phyloP scores from a whole-genome alignment of 495 filamentous ascomycete species.

The Hyaloscypha hepaticicola region DNA sequence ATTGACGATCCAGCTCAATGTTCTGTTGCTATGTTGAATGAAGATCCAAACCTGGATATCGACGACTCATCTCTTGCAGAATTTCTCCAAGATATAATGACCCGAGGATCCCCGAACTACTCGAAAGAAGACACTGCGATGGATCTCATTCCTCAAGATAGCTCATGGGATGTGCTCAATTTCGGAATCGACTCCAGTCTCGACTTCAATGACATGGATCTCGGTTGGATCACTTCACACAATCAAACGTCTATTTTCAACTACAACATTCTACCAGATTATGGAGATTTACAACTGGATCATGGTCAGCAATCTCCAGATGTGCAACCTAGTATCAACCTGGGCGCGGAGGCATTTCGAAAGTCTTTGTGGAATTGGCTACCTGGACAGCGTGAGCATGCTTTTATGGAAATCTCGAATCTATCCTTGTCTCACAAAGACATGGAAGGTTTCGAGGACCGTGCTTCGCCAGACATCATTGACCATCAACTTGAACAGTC shows the following conservation, averaged over 20 bases:
- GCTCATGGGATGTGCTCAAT: constrained; percentile 37
- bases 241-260: constrained; percentile 47
- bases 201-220: constrained; percentile 60
- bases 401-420: constrained; percentile 1
- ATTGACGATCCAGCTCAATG: not conserved
- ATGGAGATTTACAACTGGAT: not conserved
- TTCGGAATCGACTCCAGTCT: constrained; percentile 54
- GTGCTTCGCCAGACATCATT: not conserved
- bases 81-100: constrained; percentile 18
- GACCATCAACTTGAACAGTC: not conserved
- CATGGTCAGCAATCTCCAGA: constrained; percentile 4
- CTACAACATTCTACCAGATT: not conserved
- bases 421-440: constrained; percentile 1
- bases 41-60: not conserved
- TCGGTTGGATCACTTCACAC: constrained; percentile 49
- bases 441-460: not conserved
- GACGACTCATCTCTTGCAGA: constrained; percentile 7
- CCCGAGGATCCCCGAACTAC: not conserved
- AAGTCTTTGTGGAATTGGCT: constrained; percentile 55
- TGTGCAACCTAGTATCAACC: constrained; percentile 28
- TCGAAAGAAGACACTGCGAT: not conserved
- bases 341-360: constrained; percentile 32
- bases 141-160: not conserved
- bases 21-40: not conserved
- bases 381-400: constrained; percentile 38